phyloP scores from a whole-genome alignment of 2,329 filamentous ascomycete species.

The Ascomycota sp. region DNA sequence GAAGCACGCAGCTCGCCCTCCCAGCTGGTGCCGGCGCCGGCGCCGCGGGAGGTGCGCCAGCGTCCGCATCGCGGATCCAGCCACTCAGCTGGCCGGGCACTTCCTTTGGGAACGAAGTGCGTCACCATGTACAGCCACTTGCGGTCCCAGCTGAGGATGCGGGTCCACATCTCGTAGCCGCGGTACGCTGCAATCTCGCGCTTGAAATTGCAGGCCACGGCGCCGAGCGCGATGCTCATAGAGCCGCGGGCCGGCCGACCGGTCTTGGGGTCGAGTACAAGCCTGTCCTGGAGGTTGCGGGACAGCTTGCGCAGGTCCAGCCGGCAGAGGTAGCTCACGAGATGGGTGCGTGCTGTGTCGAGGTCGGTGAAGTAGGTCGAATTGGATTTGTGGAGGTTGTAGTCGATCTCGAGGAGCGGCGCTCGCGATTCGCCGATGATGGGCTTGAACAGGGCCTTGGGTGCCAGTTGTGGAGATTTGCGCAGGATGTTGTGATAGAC shows the following conservation, averaged over 20 bases:
- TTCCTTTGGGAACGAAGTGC: conserved; percentile 47
- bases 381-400: conserved; percentile 70
- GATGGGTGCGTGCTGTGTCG: conserved; percentile 63
- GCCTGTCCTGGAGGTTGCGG: conserved; percentile 4
- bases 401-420: conserved; percentile 61
- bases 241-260: conserved; percentile 28
- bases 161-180: conserved; percentile 53
- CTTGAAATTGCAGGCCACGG: conserved; percentile 54
- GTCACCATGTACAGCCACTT: conserved; percentile 67
- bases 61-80: conserved; percentile 24
- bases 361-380: conserved; percentile 76
- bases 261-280: conserved; percentile 28
- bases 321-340: conserved; percentile 48
- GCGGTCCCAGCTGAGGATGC: conserved; percentile 53
- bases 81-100: conserved; percentile 33
- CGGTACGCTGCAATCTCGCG: conserved; percentile 51
- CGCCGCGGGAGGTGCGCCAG: conserved; percentile 17
- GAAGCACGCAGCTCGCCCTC: conserved; percentile 50
- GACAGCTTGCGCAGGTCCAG: conserved; percentile 11
- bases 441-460: conserved; percentile 52
- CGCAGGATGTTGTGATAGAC: conserved; percentile 30
- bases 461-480: conserved; percentile 25
- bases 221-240: conserved; percentile 48
- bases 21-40: conserved; percentile 21
- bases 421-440: conserved; percentile 46